Percentiles rank a stretch among this genome's conserved stretches.
Conservation (phyloP, 306 rosid genomes). For the Trichosanthes truncata region DNA sequence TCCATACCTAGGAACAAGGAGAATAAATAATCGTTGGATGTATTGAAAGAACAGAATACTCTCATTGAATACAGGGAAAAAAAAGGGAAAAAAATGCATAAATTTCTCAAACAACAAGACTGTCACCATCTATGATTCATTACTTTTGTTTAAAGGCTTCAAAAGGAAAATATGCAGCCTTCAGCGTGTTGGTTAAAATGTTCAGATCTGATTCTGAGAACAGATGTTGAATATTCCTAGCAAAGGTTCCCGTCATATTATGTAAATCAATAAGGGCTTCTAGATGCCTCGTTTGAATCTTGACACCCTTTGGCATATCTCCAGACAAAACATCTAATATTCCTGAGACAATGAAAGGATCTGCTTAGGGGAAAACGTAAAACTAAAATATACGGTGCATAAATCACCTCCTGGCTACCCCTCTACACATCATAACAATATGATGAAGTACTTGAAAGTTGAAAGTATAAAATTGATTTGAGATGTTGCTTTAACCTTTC, state of each 20-base stretch:
- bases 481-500: slow-evolving; percentile 51
- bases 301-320: slow-evolving; percentile 94
- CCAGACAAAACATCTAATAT: slow-evolving; percentile 79
- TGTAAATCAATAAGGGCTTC: slow-evolving; percentile 88
- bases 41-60: slow-evolving; percentile 14
- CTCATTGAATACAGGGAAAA: background rate
- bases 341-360: slow-evolving; percentile 32
- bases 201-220: slow-evolving; percentile 75
- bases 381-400: background rate
- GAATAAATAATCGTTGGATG: slow-evolving; percentile 16
- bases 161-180: slow-evolving; percentile 76
- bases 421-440: background rate
- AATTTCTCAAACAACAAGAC: background rate
- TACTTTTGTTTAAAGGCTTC: slow-evolving; percentile 94
- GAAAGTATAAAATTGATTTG: background rate
- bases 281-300: slow-evolving; percentile 83
- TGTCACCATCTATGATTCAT: background rate
- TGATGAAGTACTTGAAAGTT: background rate
- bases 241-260: slow-evolving; percentile 84
- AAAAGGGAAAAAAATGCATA: background rate
- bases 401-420: background rate
- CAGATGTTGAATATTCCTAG: slow-evolving; percentile 87
- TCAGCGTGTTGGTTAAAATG: slow-evolving; percentile 63
- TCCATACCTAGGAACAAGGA: slow-evolving; percentile 59
- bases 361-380: background rate